Percentiles rank a stretch among this genome's conserved stretches.
Conservation (phyloP, 2,329 filamentous ascomycete genomes). For the Celoporthe dispersa region DNA sequence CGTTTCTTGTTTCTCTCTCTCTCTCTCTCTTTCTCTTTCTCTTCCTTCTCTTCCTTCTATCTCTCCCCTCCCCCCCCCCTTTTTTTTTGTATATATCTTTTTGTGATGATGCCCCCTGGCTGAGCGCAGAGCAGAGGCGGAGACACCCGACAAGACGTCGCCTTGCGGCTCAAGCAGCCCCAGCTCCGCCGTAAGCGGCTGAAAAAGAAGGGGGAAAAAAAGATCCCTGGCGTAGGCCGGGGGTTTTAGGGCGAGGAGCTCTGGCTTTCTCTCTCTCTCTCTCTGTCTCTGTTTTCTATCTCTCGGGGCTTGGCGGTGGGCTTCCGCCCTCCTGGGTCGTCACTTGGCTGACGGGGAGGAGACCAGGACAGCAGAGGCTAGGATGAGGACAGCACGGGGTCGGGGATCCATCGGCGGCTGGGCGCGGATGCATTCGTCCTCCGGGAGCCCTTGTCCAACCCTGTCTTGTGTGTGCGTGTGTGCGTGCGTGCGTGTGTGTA, state of each 20-base stretch:
- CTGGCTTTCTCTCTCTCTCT: not conserved
- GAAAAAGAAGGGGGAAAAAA: constrained; percentile 1
- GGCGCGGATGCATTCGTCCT: not conserved
- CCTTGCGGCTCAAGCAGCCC: constrained; percentile 10
- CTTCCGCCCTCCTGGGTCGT: not conserved
- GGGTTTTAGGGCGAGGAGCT: too few species aligned
- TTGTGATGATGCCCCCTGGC: too few species aligned
- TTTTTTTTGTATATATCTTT: too few species aligned
- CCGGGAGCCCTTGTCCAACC: not conserved
- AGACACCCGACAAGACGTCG: not conserved
- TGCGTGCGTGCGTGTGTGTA: too few species aligned
- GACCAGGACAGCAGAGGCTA: too few species aligned
- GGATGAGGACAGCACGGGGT: not conserved
- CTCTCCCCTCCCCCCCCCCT: too few species aligned
- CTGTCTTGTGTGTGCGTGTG: too few species aligned
- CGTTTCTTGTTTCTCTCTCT: too few species aligned
- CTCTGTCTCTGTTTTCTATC: not conserved
- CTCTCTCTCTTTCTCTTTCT: too few species aligned
- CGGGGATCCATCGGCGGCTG: not conserved
- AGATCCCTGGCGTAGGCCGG: not conserved
- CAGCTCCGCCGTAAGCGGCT: constrained; percentile 10
- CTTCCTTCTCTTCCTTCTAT: too few species aligned
- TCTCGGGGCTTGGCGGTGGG: not conserved
- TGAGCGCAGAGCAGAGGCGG: not conserved
- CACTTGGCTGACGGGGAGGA: too few species aligned